Percentiles rank a stretch among this genome's conserved stretches.
Evolutionary conservation across 1,284 basidiomycete species (phyloP).

Genomic region (Pseudozyma hubeiensis): DNA sequence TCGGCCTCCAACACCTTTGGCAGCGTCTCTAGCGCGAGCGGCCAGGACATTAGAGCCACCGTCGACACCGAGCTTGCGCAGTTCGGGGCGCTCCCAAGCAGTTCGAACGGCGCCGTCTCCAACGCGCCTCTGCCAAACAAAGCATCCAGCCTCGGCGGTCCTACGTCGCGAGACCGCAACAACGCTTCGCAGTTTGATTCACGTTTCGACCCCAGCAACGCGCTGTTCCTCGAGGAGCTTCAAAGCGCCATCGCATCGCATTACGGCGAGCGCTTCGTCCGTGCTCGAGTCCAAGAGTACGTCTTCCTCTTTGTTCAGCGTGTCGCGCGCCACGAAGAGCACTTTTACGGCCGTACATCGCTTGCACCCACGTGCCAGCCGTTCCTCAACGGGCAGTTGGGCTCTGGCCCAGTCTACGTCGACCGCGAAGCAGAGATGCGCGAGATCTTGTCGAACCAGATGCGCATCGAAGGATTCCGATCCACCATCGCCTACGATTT

Average conservation of each 20-base stretch:
- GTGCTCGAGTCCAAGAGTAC: constrained; percentile 82
- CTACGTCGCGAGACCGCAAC: constrained; percentile 33
- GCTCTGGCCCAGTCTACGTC: constrained; percentile 77
- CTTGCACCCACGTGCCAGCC: constrained; percentile 75
- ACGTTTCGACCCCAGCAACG: constrained; percentile 75
- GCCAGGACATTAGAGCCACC: constrained; percentile 7
- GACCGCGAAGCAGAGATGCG: constrained; percentile 75
- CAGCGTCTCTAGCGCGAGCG: constrained; percentile 23
- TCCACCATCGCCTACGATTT: constrained; percentile 77
- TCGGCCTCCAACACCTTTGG: constrained; percentile 17
- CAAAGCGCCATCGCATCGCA: constrained; percentile 78
- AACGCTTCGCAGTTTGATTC: constrained; percentile 30
- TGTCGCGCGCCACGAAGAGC: constrained; percentile 82
- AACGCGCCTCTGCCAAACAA: constrained; percentile 19
- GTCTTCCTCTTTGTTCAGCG: constrained; percentile 79
- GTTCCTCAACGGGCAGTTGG: constrained; percentile 72
- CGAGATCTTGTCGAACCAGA: constrained; percentile 78
- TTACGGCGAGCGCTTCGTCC: constrained; percentile 82
- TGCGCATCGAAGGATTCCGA: constrained; percentile 83
- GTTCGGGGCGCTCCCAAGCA: constrained; percentile 31
- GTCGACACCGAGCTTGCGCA: constrained; percentile 36
- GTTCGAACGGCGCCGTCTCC: constrained; percentile 4
- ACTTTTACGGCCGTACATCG: constrained; percentile 75
- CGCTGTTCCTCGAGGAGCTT: constrained; percentile 90
- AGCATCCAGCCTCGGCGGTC: constrained; percentile 17